Conservation (phyloP, 495 filamentous ascomycete genomes). For the Choiromyces venosus region DNA sequence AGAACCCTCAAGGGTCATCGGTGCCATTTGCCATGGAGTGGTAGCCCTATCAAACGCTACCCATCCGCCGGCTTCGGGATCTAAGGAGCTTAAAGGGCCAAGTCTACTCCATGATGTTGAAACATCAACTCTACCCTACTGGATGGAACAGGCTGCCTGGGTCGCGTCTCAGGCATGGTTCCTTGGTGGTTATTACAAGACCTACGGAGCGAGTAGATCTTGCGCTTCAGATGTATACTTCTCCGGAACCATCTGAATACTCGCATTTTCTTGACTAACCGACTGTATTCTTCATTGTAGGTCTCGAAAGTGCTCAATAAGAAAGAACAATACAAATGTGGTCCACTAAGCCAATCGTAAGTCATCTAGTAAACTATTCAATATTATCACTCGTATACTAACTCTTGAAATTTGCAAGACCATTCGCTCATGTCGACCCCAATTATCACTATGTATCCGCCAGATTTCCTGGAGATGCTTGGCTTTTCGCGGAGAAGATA, state of each 20-base stretch:
- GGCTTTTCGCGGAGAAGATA: constrained; percentile 17
- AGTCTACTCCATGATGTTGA: constrained; percentile 28
- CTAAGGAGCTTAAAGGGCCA: constrained; percentile 1
- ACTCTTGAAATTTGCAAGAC: constrained; percentile 5
- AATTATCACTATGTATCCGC: constrained; percentile 33
- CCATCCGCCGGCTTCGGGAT: background rate
- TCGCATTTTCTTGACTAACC: background rate
- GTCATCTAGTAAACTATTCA: background rate
- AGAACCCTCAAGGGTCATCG: constrained; percentile 25
- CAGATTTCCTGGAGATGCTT: constrained; percentile 21
- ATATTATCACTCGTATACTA: background rate
- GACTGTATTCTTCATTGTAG: constrained; percentile 3
- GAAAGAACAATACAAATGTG: constrained; percentile 24
- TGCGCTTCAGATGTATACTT: constrained; percentile 22
- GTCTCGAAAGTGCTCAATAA: constrained; percentile 17
- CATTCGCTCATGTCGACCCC: constrained; percentile 31
- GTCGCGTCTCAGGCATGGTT: constrained; percentile 31
- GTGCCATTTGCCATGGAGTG: constrained; percentile 35
- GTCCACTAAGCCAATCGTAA: constrained; percentile 14
- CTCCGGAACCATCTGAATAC: background rate
- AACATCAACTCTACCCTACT: constrained; percentile 33
- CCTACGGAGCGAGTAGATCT: constrained; percentile 23
- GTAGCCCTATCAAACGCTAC: constrained; percentile 25
- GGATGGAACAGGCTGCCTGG: constrained; percentile 36
- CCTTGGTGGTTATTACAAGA: constrained; percentile 33